These are phyloP conservation scores for Blastocladiella emersonii DNA, from an alignment of 371 early-diverging fungal genomes.

Conservation along the genomic window DNA sequence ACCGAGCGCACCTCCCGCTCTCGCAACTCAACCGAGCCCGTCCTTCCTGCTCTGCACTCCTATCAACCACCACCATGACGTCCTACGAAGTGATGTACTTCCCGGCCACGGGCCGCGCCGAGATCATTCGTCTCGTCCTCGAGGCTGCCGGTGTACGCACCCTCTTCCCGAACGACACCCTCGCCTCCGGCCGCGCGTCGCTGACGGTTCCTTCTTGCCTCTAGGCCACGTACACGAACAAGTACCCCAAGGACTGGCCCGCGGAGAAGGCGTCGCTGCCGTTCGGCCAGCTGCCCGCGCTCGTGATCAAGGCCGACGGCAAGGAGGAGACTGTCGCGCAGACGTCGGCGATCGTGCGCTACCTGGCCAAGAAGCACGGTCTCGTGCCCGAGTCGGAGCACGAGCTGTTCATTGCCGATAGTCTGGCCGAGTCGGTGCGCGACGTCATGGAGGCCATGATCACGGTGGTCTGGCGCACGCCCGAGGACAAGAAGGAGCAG, in stretches of 20 bases:
- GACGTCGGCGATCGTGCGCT: conserved; percentile 31
- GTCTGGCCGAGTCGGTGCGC: conserved; percentile 18
- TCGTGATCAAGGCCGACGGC: conserved; percentile 21
- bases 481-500: conserved; percentile 12
- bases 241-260: conserved; percentile 24
- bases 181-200: no score
- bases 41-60: no score
- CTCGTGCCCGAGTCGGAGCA: conserved; percentile 19
- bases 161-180: no score
- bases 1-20: no score
- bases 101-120: conserved; percentile 21
- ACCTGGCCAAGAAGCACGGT: conserved; percentile 24
- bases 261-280: conserved; percentile 25
- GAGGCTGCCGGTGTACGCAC: not conserved
- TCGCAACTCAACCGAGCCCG: no score
- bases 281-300: conserved; percentile 31
- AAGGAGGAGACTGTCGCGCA: conserved; percentile 23
- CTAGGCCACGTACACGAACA: not conserved
- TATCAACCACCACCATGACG: conserved; percentile 5
- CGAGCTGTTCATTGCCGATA: conserved; percentile 18
- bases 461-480: conserved; percentile 1
- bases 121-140: not conserved
- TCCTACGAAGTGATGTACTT: conserved; percentile 19
- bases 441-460: conserved; percentile 14
- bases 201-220: no score